A percentile compares a stretch with the other conserved stretches of the same genome.
Conservation (phyloP, 1,139 yeast genomes). For the Geotrichum cucujoidarum region DNA sequence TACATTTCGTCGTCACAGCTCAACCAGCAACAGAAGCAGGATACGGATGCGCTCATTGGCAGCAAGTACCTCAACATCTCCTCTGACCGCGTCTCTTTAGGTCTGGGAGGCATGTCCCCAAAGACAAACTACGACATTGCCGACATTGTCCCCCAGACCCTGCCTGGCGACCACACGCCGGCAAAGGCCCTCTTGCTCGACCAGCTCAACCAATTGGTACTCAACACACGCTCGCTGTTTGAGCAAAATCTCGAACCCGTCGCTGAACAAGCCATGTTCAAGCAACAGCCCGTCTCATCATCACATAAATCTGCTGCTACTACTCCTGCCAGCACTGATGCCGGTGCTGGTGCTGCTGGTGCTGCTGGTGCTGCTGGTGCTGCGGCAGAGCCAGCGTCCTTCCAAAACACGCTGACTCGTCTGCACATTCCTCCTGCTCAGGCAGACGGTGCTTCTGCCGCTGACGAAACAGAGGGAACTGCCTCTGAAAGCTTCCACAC, state of each 20-base stretch:
- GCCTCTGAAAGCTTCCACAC: slow-evolving; percentile 6
- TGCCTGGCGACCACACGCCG: slow-evolving; percentile 27
- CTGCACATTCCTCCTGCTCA: not conserved
- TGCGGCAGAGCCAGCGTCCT: slow-evolving; percentile 3
- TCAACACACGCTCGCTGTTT: slow-evolving; percentile 13
- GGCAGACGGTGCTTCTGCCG: not conserved
- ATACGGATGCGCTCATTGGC: not conserved
- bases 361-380: not conserved
- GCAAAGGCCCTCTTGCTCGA: slow-evolving; percentile 25
- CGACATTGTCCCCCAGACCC: slow-evolving; percentile 11
- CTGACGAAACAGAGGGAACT: not conserved
- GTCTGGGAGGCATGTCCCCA: not conserved
- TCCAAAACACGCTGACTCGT: not conserved
- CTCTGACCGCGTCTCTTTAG: not conserved
- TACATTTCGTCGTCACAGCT: slow-evolving; percentile 17
- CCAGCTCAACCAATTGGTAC: slow-evolving; percentile 20
- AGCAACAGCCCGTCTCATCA: slow-evolving; percentile 3
- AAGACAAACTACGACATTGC: slow-evolving; percentile 6
- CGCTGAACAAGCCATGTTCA: not conserved
- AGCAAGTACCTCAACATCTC: not conserved
- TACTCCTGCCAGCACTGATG: slow-evolving; percentile 3
- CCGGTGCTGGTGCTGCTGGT: too few species aligned
- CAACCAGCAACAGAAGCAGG: slow-evolving; percentile 10
- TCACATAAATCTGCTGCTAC: slow-evolving; percentile 1
- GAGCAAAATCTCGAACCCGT: slow-evolving; percentile 3